phyloP scores from a whole-genome alignment of 2,329 filamentous ascomycete genomes.

The Sclerotinia borealis region DNA sequence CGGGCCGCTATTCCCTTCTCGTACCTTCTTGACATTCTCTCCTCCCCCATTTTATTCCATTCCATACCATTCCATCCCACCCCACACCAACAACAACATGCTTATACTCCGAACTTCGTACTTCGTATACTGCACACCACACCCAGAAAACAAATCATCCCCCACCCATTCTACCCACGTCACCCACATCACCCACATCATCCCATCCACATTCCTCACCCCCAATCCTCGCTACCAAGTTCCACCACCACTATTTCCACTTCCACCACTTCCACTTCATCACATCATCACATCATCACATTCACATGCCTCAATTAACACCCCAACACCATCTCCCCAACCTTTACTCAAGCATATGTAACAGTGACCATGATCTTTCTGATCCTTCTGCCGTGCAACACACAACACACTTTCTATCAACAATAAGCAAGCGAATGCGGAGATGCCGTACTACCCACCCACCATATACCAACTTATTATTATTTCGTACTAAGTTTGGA shows the following conservation, averaged over 20 bases:
- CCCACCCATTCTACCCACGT: background rate
- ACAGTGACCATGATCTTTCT: no score
- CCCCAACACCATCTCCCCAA: background rate
- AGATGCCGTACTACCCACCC: background rate
- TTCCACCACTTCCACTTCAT: background rate
- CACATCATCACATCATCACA: background rate
- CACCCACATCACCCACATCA: background rate
- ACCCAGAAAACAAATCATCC: no score
- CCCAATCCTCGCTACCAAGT: background rate
- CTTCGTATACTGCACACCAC: no score
- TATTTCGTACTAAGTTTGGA: slow-evolving; percentile 1
- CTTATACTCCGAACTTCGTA: no score
- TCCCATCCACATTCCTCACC: no score
- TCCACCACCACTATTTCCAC: background rate
- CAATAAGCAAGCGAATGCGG: slow-evolving; percentile 3
- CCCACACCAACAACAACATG: no score
- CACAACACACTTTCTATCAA: no score
- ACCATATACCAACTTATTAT: no score
- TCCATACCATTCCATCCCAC: no score
- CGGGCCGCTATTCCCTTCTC: background rate
- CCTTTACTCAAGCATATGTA: no score
- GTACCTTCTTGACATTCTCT: no score
- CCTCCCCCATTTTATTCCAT: background rate
- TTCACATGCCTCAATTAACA: background rate
- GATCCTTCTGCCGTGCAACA: background rate